Evolutionary conservation across 164 flowering plant species (phyloP).

Genomic region (Vitis cinerea): DNA sequence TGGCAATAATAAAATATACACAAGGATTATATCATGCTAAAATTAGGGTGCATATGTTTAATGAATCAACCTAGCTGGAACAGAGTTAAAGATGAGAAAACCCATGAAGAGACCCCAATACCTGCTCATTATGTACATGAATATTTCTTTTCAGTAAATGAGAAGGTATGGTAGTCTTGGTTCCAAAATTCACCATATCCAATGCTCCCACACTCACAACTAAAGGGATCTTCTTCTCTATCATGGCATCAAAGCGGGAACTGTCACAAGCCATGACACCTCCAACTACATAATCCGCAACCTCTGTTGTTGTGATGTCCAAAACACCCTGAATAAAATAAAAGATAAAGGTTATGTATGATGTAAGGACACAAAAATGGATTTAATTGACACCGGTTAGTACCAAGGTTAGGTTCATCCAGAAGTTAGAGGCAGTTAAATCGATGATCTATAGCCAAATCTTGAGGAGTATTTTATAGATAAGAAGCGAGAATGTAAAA

Average conservation of each 20-base stretch:
- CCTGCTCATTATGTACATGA: conserved; percentile 84
- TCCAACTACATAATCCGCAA: conserved; percentile 92
- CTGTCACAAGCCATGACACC: conserved; percentile 97
- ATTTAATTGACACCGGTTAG: no score
- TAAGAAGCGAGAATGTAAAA: conserved; percentile 1
- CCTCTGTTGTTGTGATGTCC: conserved; percentile 96
- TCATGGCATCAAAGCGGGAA: conserved; percentile 80
- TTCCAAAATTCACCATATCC: conserved; percentile 95
- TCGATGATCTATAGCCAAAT: no score
- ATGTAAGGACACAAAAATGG: neutral
- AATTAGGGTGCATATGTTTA: neutral
- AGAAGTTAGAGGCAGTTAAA: no score
- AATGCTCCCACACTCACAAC: conserved; percentile 90
- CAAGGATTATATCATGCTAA: conserved; percentile 1
- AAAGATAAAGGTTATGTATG: neutral
- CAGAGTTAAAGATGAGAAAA: conserved; percentile 2
- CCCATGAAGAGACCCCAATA: conserved; percentile 11
- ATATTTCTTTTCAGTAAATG: conserved; percentile 57
- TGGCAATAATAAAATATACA: neutral
- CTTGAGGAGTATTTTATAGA: no score
- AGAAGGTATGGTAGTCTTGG: conserved; percentile 71
- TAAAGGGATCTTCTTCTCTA: conserved; percentile 75
- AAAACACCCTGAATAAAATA: conserved; percentile 60
- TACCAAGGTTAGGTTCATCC: no score
- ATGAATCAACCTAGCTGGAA: neutral